Evolutionary conservation across 805 yeast genomes (phyloP).

Genomic region (Yamadazyma insecticola): DNA sequence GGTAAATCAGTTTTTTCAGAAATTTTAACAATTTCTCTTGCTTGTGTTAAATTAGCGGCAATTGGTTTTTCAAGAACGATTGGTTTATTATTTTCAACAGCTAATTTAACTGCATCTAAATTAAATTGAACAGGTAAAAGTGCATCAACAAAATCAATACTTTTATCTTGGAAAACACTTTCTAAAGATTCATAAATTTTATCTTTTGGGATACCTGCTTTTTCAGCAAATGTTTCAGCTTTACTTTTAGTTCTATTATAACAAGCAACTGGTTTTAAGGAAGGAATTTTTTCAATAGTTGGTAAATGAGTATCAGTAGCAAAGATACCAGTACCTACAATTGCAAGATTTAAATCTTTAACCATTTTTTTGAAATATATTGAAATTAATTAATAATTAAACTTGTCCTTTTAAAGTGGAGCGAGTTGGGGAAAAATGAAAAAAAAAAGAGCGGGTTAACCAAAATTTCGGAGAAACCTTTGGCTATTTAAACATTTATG

Average conservation of each 20-base stretch:
- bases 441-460: no score
- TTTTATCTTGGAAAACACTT: conserved; percentile 58
- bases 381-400: no score
- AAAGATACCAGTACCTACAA: conserved; percentile 83
- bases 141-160: conserved; percentile 76
- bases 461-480: no score
- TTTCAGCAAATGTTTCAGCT: conserved; percentile 73
- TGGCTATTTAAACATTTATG: no score
- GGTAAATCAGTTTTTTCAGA: conserved; percentile 61
- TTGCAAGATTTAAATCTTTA: conserved; percentile 52
- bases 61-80: conserved; percentile 86
- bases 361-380: no score
- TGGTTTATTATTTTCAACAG: conserved; percentile 73
- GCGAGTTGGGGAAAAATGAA: no score
- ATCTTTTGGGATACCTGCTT: conserved; percentile 46
- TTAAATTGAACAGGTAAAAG: conserved; percentile 86
- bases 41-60: conserved; percentile 80
- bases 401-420: no score
- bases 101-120: conserved; percentile 60
- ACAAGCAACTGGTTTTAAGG: conserved; percentile 60
- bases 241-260: conserved; percentile 81
- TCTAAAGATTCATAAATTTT: conserved; percentile 62
- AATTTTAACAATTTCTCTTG: conserved; percentile 69
- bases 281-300: conserved; percentile 47
- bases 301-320: conserved; percentile 86